phyloP scores from a whole-genome alignment of 495 filamentous ascomycete species.

The Aspergillus baeticus region DNA sequence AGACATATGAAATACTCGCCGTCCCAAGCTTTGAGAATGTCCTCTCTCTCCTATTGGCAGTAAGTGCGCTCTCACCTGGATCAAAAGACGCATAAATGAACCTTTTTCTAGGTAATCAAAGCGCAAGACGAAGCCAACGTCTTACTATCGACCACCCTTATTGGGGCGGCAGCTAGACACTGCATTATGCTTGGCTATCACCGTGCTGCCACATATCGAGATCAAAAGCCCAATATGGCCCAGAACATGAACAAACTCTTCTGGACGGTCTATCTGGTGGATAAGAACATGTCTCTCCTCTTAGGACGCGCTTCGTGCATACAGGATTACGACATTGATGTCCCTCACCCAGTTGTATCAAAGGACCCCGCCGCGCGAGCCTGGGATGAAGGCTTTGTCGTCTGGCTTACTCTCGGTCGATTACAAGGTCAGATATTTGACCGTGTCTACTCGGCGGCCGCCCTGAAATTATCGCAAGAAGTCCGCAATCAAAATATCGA shows the following conservation, averaged over 20 bases:
- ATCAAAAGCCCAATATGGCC: not conserved
- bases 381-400: slow-evolving; percentile 21
- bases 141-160: slow-evolving; percentile 7
- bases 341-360: slow-evolving; percentile 5
- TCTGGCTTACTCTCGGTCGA: slow-evolving; percentile 11
- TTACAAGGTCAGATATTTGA: slow-evolving; percentile 22
- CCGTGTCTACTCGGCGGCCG: slow-evolving; percentile 17
- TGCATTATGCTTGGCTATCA: slow-evolving; percentile 21
- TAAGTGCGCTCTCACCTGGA: slow-evolving; percentile 1
- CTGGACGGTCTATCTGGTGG: slow-evolving; percentile 21
- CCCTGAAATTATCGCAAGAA: slow-evolving; percentile 4
- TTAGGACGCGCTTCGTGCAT: slow-evolving; percentile 22
- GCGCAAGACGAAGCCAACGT: slow-evolving; percentile 20
- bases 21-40: slow-evolving; percentile 27
- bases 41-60: slow-evolving; percentile 22
- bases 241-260: slow-evolving; percentile 17
- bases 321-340: slow-evolving; percentile 25
- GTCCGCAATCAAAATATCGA: slow-evolving; percentile 10
- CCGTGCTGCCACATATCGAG: slow-evolving; percentile 17
- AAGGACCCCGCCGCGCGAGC: slow-evolving; percentile 12
- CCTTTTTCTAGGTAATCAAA: slow-evolving; percentile 12
- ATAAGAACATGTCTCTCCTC: slow-evolving; percentile 22
- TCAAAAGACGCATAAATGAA: not conserved
- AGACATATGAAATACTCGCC: slow-evolving; percentile 20
- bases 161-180: slow-evolving; percentile 18